phyloP scores from a whole-genome alignment of 73 alveolate genomes.

The Tetrahymena malaccensis region DNA sequence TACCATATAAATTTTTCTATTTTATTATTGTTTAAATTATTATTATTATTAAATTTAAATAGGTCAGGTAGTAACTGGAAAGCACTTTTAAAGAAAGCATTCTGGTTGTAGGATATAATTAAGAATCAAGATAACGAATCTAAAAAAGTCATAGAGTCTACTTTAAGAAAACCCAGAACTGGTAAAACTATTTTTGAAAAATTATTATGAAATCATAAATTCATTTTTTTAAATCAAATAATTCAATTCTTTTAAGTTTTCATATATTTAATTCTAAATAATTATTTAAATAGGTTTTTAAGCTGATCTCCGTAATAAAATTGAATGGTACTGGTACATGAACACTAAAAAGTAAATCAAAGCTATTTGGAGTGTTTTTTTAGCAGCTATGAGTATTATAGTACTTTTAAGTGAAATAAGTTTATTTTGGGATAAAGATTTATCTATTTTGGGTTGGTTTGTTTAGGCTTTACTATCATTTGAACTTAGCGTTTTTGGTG shows the following conservation, averaged over 20 bases:
- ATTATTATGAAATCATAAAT: not conserved
- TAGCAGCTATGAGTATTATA: not conserved
- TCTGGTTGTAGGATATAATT: not conserved
- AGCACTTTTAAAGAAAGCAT: not conserved
- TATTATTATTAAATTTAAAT: not conserved
- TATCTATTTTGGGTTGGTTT: conserved; percentile 24
- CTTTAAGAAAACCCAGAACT: not conserved
- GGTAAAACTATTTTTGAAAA: not conserved
- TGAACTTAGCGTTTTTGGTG: not conserved
- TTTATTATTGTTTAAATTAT: too few relatives aligned
- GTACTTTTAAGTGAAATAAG: conserved; percentile 15
- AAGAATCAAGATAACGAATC: not conserved
- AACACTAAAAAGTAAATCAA: conserved; percentile 3
- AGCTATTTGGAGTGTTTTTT: not conserved
- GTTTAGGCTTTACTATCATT: not conserved
- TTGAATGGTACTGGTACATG: conserved; percentile 35
- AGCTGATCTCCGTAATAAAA: not conserved
- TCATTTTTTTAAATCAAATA: too few relatives aligned
- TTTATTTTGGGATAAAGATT: conserved; percentile 2
- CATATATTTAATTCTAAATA: too few relatives aligned
- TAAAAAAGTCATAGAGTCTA: not conserved
- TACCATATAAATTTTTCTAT: too few relatives aligned
- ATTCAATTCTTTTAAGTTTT: too few relatives aligned
- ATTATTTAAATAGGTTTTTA: not conserved
- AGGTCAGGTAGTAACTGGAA: not conserved